Conservation (phyloP, 805 yeast species). For the Lachancea kluyveri region DNA sequence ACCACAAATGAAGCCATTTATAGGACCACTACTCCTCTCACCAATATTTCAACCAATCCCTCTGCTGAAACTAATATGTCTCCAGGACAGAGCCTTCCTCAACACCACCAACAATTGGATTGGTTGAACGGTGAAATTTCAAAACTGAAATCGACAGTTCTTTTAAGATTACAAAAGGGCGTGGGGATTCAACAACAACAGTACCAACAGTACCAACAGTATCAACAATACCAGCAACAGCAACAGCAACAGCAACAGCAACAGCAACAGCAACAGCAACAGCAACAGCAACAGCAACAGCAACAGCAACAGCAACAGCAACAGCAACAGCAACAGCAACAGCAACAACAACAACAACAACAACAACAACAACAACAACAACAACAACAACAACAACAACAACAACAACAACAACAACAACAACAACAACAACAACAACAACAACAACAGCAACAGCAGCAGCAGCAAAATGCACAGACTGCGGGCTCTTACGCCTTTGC, state of each 20-base stretch:
- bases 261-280: slow-evolving; percentile 3
- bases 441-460: slow-evolving; percentile 9
- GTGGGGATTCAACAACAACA: slow-evolving; percentile 1
- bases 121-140: slow-evolving; percentile 18
- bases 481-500: no score
- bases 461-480: no score
- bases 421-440: slow-evolving; percentile 9
- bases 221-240: no score
- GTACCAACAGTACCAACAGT: no score
- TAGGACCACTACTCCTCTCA: slow-evolving; percentile 13
- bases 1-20: slow-evolving; percentile 8
- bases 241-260: no score
- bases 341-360: slow-evolving; percentile 13
- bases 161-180: slow-evolving; percentile 18
- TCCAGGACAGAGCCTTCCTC: slow-evolving; percentile 12
- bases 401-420: slow-evolving; percentile 9
- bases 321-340: slow-evolving; percentile 7
- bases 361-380: slow-evolving; percentile 9
- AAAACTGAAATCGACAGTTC: slow-evolving; percentile 22
- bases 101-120: slow-evolving; percentile 2
- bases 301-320: slow-evolving; percentile 12
- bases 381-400: slow-evolving; percentile 3
- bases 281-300: slow-evolving; percentile 7
- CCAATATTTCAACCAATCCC: slow-evolving; percentile 6
- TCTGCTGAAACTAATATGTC: slow-evolving; percentile 13